A percentile compares a stretch with the other conserved stretches of the same genome.
Conservation (phyloP, 176 grass and related monocot species). For the Pontederia crassipes region DNA sequence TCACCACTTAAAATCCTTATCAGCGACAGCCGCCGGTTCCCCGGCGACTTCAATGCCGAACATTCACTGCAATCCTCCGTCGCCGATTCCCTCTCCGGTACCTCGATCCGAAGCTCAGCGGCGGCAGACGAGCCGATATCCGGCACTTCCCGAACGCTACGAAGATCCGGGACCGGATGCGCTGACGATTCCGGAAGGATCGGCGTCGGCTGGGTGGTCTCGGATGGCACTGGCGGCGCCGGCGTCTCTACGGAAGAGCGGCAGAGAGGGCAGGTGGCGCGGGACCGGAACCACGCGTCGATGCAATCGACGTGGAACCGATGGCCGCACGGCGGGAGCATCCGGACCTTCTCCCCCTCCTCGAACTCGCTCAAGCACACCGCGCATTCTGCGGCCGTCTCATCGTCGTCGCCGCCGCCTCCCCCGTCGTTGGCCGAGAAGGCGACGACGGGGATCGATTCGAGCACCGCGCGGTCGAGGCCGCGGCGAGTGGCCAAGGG, state of each 20-base stretch:
- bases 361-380: background rate
- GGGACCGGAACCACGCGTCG: background rate
- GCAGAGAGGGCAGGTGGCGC: conserved; percentile 2
- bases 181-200: too few species aligned
- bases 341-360: background rate
- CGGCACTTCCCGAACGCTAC: too few species aligned
- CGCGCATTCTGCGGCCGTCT: background rate
- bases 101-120: too few species aligned
- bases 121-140: too few species aligned
- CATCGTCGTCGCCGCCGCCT: background rate
- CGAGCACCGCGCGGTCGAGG: background rate
- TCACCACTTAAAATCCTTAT: too few species aligned
- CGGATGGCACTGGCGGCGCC: background rate
- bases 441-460: background rate
- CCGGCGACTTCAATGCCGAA: too few species aligned
- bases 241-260: background rate
- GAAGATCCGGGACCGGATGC: too few species aligned
- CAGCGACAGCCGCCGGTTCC: too few species aligned
- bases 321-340: background rate
- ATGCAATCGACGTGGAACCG: background rate
- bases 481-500: background rate
- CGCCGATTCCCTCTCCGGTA: too few species aligned
- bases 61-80: too few species aligned
- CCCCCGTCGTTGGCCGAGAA: background rate
- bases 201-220: background rate